These are phyloP conservation scores for Nyctanthes arbortristis DNA, from an alignment of 257 asterid genomes.

Conservation along the genomic window DNA sequence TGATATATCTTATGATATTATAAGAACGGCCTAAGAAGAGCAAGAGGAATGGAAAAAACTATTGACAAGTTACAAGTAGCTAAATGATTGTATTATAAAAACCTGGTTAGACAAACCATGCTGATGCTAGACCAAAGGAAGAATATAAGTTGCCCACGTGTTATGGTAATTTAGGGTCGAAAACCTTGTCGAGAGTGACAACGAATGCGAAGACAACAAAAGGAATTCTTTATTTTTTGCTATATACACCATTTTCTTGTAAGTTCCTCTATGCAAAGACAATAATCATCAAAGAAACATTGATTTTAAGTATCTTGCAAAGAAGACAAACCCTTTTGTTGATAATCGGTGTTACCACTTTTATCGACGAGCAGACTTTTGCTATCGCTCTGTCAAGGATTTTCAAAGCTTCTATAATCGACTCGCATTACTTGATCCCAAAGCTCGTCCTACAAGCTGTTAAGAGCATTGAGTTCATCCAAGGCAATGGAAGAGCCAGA, in stretches of 20 bases:
- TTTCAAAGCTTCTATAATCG: conserved; percentile 18
- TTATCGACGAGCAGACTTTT: background rate
- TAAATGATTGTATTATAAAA: no score
- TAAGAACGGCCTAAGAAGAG: no score
- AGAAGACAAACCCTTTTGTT: background rate
- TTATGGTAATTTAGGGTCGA: background rate
- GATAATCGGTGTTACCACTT: background rate
- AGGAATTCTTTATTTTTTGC: background rate
- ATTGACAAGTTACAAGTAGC: no score
- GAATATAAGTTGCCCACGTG: background rate
- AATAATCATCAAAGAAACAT: background rate
- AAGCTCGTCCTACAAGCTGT: conserved; percentile 13
- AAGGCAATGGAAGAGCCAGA: conserved; percentile 18
- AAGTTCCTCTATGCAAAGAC: background rate
- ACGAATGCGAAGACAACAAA: background rate
- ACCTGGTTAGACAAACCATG: no score
- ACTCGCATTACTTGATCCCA: conserved; percentile 22
- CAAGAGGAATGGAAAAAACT: no score
- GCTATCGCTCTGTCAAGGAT: conserved; percentile 1
- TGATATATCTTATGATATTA: no score
- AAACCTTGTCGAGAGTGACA: background rate
- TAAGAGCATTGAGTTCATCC: conserved; percentile 17
- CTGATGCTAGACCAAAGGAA: no score
- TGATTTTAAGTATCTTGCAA: background rate
- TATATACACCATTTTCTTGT: background rate